Base-by-base conservation (phyloP, 805 yeast genomes). In the Ogataea methanolica region DNA sequence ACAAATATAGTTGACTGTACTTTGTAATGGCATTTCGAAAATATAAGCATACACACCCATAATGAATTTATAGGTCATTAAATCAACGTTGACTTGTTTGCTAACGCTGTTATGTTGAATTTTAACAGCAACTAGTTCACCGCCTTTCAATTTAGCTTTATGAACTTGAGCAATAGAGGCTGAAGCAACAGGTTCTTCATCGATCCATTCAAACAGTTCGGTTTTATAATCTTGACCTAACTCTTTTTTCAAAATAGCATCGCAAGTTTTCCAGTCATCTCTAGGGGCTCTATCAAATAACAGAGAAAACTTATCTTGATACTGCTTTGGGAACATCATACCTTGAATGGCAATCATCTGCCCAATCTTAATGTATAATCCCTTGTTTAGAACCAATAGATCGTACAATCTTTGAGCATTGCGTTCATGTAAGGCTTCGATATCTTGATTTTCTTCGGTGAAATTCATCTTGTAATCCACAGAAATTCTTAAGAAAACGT, bases 271-370 rank as follows among this genome's bases (percentile, higher is more conserved):
- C 85, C 85, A 81, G 1, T 68, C 46, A 56, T 81, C 86, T 8
- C 62, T 60, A 0, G 90, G 88, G 1, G 92, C 94, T 42, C 73
- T 70, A 59, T 86, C 94, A 56, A 83, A 86, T 42, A 86, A 65
- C 48, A 68, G 63, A 14, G 73, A 68, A 58, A 86, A 82, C 56
- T 76, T 66, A 37, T 69, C 73, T 53, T 81, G 88, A 63, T 70
- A 85, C 19, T 80, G 83, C 34, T 69, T 63, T 2, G 95, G 95
- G 53, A 86, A 78, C 57, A 83, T 70, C 26, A 75, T 66, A 0
- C 88, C 82, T 61, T 87, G 94, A 58, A 85, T 80, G 2, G 94
- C 92, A 41, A 86, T 74, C 44, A 87, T 83, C 70, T 86, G 94
- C 22, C 94, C 95, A 55, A 84, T 64, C 61, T 86, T 86, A 61